Conservation (phyloP, 139 green algal species). For the Coelastrella sp. region DNA sequence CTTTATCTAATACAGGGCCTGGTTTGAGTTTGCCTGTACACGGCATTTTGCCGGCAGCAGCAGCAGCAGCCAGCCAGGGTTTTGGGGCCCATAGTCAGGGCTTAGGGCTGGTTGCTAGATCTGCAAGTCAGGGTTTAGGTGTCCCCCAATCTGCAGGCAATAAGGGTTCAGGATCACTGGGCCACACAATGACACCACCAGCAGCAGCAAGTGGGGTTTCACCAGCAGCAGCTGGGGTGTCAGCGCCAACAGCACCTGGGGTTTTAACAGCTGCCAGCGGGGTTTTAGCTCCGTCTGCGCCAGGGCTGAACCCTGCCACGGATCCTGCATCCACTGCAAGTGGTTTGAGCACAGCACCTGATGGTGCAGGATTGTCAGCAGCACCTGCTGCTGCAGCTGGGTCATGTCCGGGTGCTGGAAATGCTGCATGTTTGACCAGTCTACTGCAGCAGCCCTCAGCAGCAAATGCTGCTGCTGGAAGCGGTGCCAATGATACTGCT, state of each 20-base stretch:
- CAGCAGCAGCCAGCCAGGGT: background rate
- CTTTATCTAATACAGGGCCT: background rate
- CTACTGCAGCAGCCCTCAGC: slow-evolving; percentile 13
- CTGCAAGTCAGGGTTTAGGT: background rate
- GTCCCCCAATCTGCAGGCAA: background rate
- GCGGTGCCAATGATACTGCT: background rate
- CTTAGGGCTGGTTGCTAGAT: background rate
- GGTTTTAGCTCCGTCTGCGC: background rate
- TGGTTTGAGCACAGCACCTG: too few species aligned
- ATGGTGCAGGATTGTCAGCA: too few species aligned
- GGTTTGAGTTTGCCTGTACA: background rate
- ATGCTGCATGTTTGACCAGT: background rate
- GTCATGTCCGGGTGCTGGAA: background rate
- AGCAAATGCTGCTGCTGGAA: background rate
- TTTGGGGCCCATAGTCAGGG: background rate
- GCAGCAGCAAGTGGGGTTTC: too few species aligned
- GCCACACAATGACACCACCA: too few species aligned
- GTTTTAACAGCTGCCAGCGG: background rate
- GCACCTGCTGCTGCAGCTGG: background rate
- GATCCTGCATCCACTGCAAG: background rate
- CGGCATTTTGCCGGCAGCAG: background rate
- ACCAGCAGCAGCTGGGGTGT: too few species aligned
- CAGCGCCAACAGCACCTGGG: too few species aligned
- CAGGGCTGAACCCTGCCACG: background rate
- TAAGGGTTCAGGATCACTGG: background rate